Evolutionary conservation across 441 rosid species (phyloP), one percentile per base, ranked within the genome.

Genomic region (Erodium trifolium): DNA sequence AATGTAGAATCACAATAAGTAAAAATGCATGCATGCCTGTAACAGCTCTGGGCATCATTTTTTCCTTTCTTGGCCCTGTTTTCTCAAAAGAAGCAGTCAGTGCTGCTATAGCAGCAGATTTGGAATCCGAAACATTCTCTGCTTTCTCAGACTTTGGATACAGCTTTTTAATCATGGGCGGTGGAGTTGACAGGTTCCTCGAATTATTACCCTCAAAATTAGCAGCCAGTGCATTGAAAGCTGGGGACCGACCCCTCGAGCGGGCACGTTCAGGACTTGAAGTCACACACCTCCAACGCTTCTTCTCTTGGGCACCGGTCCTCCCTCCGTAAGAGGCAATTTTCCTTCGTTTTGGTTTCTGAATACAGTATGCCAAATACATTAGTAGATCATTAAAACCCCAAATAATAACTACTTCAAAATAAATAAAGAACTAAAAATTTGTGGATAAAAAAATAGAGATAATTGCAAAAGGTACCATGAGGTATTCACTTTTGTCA

Each of bases 101-200:
- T 65, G 97, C 83, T 27, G 93, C 90, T 57, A 92, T 84, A 73
- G 95, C 90, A 37, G 96, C 9, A 39, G 99, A 81, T 73, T 83
- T 92, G 63, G 98, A 73, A 65, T 85, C 85, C 55, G 75, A 67
- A 55, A 78, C 80, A 8, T 71, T 73, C 77, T 86, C 99, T 8
- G 95, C 93, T 43, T 81, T 83, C 43, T 45, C 82, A 12, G 98
- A 87, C 76, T 89, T 95, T 0, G 98, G 98, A 79, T 91, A 91
- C 70, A 95, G 73, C 87, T 95, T 95, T 71, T 90, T 80, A 72
- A 85, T 83, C 78, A 85, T 79, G n/a, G 99, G 98, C 3, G 99
- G 99, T 45, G 99, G 99, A 76, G 98, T 90, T 62, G 99, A 95
- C 71, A 89, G 98, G 80, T 95, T 95, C 78, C 99, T 85, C 17